A percentile compares a stretch with the other conserved stretches of the same genome.
Conservation (phyloP, 495 filamentous ascomycete species). For the Lophiotrema nucula region DNA sequence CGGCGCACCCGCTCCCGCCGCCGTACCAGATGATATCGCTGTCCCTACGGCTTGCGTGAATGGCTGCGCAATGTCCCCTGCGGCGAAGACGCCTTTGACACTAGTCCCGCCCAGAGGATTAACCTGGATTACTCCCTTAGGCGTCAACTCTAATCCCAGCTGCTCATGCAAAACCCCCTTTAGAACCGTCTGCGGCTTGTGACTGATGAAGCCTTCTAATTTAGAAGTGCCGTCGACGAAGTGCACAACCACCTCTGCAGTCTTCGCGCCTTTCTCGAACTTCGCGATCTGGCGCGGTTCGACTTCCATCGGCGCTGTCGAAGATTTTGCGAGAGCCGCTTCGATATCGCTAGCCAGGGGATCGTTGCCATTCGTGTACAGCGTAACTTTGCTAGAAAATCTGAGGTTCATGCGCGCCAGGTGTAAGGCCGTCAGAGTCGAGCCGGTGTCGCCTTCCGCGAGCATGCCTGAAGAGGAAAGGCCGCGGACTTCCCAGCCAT, state of each 20-base stretch:
- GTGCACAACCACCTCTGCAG: not conserved
- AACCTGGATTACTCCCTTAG: not conserved
- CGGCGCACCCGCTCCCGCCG: slow-evolving; percentile 56
- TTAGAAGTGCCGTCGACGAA: not conserved
- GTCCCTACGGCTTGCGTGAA: too few relatives aligned
- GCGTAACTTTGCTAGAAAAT: slow-evolving; percentile 7
- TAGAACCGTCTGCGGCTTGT: not conserved
- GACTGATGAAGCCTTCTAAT: not conserved
- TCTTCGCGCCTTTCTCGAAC: not conserved
- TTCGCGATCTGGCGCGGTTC: not conserved
- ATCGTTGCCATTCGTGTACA: slow-evolving; percentile 26
- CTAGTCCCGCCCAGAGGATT: slow-evolving; percentile 24
- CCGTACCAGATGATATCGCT: not conserved
- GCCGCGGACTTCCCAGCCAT: slow-evolving; percentile 19
- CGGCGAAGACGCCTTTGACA: slow-evolving; percentile 27
- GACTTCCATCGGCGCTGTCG: not conserved
- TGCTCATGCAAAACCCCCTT: not conserved
- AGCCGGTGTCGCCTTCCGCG: slow-evolving; percentile 6
- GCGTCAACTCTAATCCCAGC: not conserved
- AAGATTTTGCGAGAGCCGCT: not conserved
- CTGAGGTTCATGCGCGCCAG: not conserved
- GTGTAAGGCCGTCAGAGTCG: not conserved
- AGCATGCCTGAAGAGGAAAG: slow-evolving; percentile 12
- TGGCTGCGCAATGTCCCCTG: slow-evolving; percentile 23
- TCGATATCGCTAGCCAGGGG: slow-evolving; percentile 2